These are phyloP conservation scores for Stromatinia cepivora DNA, from an alignment of 2,329 filamentous ascomycete species.

Conservation along the genomic window DNA sequence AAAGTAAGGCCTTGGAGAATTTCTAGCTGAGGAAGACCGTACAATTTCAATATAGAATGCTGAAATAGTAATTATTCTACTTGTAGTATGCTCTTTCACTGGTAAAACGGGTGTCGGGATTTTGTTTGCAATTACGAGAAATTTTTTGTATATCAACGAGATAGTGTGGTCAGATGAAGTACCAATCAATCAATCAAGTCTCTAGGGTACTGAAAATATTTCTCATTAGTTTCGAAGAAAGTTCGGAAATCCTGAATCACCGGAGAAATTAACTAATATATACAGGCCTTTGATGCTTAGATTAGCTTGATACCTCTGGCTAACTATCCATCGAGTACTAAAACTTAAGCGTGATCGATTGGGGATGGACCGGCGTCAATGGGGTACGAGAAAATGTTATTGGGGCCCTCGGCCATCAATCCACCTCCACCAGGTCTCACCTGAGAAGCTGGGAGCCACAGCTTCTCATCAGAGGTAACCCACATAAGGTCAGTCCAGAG, in stretches of 20 bases:
- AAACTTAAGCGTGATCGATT: constrained; percentile 23
- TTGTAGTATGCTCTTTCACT: no score
- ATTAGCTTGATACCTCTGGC: neutral
- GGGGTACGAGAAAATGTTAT: constrained; percentile 28
- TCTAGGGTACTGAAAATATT: neutral
- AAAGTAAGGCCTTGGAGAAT: neutral
- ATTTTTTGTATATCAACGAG: neutral
- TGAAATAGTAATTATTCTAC: neutral
- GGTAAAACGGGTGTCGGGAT: neutral
- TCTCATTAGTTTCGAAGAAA: neutral
- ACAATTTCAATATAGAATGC: neutral
- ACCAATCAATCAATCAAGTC: neutral
- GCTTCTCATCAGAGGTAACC: constrained; percentile 26
- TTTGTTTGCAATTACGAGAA: neutral
- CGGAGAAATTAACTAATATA: neutral
- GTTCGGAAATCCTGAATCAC: neutral
- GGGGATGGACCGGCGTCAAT: constrained; percentile 28
- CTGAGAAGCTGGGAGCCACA: constrained; percentile 29
- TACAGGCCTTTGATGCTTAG: neutral
- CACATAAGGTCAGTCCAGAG: constrained; percentile 31
- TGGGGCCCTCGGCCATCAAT: constrained; percentile 25
- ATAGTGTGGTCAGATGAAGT: neutral
- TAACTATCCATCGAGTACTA: neutral
- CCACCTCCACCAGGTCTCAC: constrained; percentile 26
- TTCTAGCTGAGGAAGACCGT: neutral